Conservation (phyloP, 257 asterid genomes). For the Gynochthodes officinalis region DNA sequence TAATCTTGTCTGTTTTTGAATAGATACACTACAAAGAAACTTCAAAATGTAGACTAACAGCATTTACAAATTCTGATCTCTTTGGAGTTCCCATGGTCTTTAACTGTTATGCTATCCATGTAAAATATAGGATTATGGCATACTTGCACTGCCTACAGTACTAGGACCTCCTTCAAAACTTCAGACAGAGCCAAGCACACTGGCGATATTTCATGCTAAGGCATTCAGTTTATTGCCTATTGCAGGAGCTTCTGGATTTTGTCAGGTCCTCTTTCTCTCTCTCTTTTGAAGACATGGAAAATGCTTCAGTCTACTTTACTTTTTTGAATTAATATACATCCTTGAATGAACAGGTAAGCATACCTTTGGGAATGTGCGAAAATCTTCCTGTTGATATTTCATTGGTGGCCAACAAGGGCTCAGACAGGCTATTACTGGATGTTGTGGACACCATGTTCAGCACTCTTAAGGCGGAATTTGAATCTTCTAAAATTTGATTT, state of each 20-base stretch:
- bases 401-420: slow-evolving; percentile 73
- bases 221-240: slow-evolving; percentile 81
- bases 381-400: slow-evolving; percentile 73
- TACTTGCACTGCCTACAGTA: slow-evolving; percentile 84
- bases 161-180: slow-evolving; percentile 90
- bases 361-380: slow-evolving; percentile 66
- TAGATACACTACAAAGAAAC: not conserved
- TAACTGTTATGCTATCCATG: not conserved
- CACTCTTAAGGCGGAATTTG: slow-evolving; percentile 31
- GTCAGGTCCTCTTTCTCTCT: slow-evolving; percentile 57
- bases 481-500: slow-evolving; percentile 13
- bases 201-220: slow-evolving; percentile 71
- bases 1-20: not conserved
- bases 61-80: not conserved
- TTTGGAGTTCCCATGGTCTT: slow-evolving; percentile 3
- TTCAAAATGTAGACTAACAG: not conserved
- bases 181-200: slow-evolving; percentile 48
- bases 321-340: not conserved
- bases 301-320: not conserved
- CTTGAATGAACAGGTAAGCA: slow-evolving; percentile 55
- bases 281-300: not conserved
- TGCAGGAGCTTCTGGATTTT: slow-evolving; percentile 87
- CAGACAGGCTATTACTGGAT: slow-evolving; percentile 64
- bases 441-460: slow-evolving; percentile 45
- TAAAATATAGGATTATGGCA: slow-evolving; percentile 47